Evolutionary conservation across 768 basidiomycete species (phyloP).

Genomic region (Rhodotorula sphaerocarpa): DNA sequence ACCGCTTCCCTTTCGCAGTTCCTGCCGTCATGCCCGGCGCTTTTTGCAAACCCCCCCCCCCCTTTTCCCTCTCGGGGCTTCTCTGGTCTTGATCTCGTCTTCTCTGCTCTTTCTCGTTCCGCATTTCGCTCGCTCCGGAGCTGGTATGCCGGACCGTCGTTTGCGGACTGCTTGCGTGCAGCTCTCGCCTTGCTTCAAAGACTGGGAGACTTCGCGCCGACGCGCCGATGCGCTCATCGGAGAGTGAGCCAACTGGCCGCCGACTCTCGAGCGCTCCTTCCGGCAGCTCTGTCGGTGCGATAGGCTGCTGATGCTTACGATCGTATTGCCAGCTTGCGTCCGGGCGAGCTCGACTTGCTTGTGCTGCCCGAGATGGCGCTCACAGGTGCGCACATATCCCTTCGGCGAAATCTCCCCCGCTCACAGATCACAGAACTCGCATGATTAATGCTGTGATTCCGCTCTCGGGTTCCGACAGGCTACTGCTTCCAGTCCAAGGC

Average conservation of each 20-base stretch:
- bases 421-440: background rate
- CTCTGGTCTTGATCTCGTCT: background rate
- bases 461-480: constrained; percentile 7
- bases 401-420: no score
- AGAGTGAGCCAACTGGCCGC: background rate
- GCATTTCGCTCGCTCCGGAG: background rate
- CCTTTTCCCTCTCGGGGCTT: no score
- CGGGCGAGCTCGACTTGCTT: constrained; percentile 26
- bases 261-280: no score
- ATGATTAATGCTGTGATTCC: no score
- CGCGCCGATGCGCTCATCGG: constrained; percentile 9
- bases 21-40: no score
- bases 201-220: background rate
- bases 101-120: background rate
- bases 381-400: constrained; percentile 9
- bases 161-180: constrained; percentile 19
- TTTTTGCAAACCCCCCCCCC: no score
- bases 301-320: background rate
- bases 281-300: no score
- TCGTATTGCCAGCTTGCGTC: background rate
- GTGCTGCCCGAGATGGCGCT: constrained; percentile 39
- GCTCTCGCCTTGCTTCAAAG: constrained; percentile 22
- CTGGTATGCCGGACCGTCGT: background rate
- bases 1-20: no score
- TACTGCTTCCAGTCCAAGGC: constrained; percentile 33